These are phyloP conservation scores for Capronia coronata DNA, from an alignment of 2,329 filamentous ascomycete genomes.

Conservation along the genomic window DNA sequence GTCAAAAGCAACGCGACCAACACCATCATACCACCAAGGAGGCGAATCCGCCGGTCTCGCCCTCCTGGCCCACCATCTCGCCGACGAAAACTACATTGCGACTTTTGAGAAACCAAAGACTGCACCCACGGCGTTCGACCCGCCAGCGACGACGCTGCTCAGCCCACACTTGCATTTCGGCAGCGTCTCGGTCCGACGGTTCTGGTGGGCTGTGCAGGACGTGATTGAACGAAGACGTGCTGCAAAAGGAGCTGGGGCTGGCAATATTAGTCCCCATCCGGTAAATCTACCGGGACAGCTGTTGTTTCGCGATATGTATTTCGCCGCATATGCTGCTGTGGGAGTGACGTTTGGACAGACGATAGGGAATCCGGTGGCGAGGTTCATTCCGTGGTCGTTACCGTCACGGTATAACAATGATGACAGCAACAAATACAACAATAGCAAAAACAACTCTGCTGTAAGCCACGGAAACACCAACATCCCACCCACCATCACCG, in stretches of 20 bases:
- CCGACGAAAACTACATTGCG: slow-evolving; percentile 59
- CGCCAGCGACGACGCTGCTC: slow-evolving; percentile 65
- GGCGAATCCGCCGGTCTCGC: slow-evolving; percentile 62
- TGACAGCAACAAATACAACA: too few relatives aligned
- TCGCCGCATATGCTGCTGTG: slow-evolving; percentile 64
- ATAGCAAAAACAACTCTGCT: too few relatives aligned
- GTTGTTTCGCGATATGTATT: slow-evolving; percentile 78
- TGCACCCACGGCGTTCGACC: slow-evolving; percentile 65
- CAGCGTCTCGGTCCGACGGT: slow-evolving; percentile 60
- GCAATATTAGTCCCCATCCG: slow-evolving; percentile 53
- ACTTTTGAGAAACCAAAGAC: slow-evolving; percentile 72
- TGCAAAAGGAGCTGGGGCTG: slow-evolving; percentile 50
- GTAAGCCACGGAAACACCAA: too few relatives aligned
- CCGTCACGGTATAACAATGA: slow-evolving; percentile 58
- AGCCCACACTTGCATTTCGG: slow-evolving; percentile 72
- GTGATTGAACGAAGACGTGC: slow-evolving; percentile 54
- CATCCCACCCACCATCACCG: too few relatives aligned
- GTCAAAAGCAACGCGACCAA: slow-evolving; percentile 52
- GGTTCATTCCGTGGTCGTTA: slow-evolving; percentile 75
- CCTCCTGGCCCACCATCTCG: slow-evolving; percentile 53
- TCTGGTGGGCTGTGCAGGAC: slow-evolving; percentile 65
- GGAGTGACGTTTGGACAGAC: slow-evolving; percentile 60
- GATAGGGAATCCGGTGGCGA: slow-evolving; percentile 56
- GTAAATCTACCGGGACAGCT: slow-evolving; percentile 67
- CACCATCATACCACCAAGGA: slow-evolving; percentile 49